Percentiles rank a stretch among this genome's conserved stretches.
phyloP scores from a whole-genome alignment of 345 rosid genomes.

The Cardamine occulta region DNA sequence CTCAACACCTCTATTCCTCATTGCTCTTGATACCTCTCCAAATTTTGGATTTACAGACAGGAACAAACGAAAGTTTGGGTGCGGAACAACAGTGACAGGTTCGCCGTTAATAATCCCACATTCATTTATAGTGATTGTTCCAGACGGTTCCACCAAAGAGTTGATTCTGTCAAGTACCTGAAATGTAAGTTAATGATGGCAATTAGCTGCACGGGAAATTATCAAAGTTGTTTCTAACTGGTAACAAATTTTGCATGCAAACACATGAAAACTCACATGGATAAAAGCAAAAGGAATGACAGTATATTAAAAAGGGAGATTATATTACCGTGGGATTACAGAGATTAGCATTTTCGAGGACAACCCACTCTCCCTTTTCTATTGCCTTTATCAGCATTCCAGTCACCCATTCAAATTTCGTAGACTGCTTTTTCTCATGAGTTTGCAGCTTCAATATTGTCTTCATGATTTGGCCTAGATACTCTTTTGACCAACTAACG shows the following conservation, averaged over 20 bases:
- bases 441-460: conserved; percentile 62
- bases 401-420: conserved; percentile 95
- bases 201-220: conserved; percentile 23
- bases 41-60: conserved; percentile 82
- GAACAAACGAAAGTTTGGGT: conserved; percentile 84
- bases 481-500: conserved; percentile 58
- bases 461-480: conserved; percentile 55
- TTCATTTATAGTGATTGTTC: conserved; percentile 88
- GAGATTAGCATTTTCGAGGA: conserved; percentile 91
- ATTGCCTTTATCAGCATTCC: conserved; percentile 84
- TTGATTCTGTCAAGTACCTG: conserved; percentile 98
- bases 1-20: conserved; percentile 98
- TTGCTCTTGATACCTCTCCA: conserved; percentile 96
- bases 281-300: conserved; percentile 7
- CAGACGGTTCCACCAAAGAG: conserved; percentile 90
- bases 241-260: background rate
- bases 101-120: conserved; percentile 86
- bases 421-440: conserved; percentile 52
- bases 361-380: conserved; percentile 95
- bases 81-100: conserved; percentile 77
- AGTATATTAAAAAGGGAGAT: conserved; percentile 21
- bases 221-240: conserved; percentile 10
- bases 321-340: conserved; percentile 89
- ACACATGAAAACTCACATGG: conserved; percentile 21
- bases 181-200: conserved; percentile 7